These are phyloP conservation scores for Aspergillus sp. DNA, from an alignment of 2,329 filamentous ascomycete genomes.

Conservation along the genomic window DNA sequence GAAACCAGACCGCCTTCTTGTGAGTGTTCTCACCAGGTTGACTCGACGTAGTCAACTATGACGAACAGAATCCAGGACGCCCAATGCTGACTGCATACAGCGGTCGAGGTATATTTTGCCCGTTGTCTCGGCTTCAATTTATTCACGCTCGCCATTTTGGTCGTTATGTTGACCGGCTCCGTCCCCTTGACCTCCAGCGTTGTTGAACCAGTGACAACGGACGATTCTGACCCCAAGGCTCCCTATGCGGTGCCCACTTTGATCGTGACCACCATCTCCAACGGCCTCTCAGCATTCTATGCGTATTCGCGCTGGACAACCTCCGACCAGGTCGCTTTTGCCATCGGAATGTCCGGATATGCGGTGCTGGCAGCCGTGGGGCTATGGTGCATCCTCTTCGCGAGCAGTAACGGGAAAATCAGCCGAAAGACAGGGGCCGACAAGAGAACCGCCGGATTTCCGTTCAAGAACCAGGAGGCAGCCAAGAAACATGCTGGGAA, in stretches of 20 bases:
- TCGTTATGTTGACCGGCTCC: slow-evolving; percentile 68
- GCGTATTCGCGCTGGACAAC: slow-evolving; percentile 67
- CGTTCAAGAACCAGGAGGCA: slow-evolving; percentile 62
- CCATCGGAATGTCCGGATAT: slow-evolving; percentile 60
- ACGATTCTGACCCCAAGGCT: slow-evolving; percentile 50
- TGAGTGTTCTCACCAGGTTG: slow-evolving; percentile 32
- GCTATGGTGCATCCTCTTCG: slow-evolving; percentile 64
- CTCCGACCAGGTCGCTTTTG: slow-evolving; percentile 57
- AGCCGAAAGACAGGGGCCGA: slow-evolving; percentile 65
- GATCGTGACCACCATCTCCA: slow-evolving; percentile 66
- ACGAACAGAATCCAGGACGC: not conserved
- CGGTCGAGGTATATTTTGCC: slow-evolving; percentile 70
- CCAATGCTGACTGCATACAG: not conserved
- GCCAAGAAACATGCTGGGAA: slow-evolving; percentile 50
- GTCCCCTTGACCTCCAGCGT: slow-evolving; percentile 62
- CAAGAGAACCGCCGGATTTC: slow-evolving; percentile 65
- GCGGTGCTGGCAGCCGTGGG: slow-evolving; percentile 61
- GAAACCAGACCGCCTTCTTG: slow-evolving; percentile 56
- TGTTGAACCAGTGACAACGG: slow-evolving; percentile 40
- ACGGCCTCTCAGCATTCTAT: slow-evolving; percentile 62
- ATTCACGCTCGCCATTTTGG: slow-evolving; percentile 62
- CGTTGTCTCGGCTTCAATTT: slow-evolving; percentile 69
- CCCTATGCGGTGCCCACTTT: slow-evolving; percentile 67
- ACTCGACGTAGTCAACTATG: not conserved
- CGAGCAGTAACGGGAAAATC: slow-evolving; percentile 55